These are phyloP conservation scores for Aspergillus aculeatinus DNA, from an alignment of 2,329 filamentous ascomycete species.

Conservation along the genomic window DNA sequence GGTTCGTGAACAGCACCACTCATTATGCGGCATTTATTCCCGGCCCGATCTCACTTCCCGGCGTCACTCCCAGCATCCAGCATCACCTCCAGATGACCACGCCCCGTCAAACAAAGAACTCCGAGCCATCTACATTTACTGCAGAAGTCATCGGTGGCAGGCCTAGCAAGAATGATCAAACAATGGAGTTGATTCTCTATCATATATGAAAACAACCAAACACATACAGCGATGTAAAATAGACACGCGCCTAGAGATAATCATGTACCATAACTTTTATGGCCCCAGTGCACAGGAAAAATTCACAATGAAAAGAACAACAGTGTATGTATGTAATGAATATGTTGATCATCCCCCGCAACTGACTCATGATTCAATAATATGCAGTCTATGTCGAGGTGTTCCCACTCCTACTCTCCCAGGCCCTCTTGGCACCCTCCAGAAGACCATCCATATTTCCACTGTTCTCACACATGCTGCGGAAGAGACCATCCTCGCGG, in stretches of 20 bases:
- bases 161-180: neutral
- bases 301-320: neutral
- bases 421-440: constrained; percentile 54
- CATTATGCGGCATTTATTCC: no score
- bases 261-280: neutral
- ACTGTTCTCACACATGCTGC: constrained; percentile 67
- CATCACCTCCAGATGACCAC: no score
- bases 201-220: neutral
- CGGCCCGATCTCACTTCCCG: no score
- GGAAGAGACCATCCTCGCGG: constrained; percentile 66
- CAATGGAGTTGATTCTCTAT: neutral
- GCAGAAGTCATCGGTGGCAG: no score
- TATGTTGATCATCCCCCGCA: neutral
- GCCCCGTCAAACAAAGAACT: no score
- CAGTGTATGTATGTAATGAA: neutral
- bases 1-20: no score
- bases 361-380: neutral
- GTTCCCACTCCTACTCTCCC: constrained; percentile 48
- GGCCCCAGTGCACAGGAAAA: neutral
- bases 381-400: constrained; percentile 33
- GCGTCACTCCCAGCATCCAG: no score
- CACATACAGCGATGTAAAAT: neutral
- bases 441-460: constrained; percentile 61
- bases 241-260: neutral
- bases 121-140: no score